Evolutionary conservation across 192 early-diverging fungal species (phyloP).

Genomic region (Coemansia sp.): DNA sequence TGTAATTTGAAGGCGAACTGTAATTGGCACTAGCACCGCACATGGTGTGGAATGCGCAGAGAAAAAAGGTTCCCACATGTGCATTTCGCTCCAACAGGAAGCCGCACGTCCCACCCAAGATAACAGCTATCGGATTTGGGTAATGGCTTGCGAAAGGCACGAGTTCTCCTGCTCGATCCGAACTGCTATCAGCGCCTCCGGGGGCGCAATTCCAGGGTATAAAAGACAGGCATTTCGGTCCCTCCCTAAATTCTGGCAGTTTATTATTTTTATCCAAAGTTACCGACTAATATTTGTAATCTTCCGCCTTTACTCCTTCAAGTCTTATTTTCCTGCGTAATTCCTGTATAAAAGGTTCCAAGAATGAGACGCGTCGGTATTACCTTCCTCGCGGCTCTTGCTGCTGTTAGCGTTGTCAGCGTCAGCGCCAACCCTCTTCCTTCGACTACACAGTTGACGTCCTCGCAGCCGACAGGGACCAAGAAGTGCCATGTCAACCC

Average conservation of each 20-base stretch:
- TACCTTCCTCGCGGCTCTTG: constrained; percentile 32
- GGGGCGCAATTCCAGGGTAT: not conserved
- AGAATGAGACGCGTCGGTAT: constrained; percentile 30
- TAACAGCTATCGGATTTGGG: too few species aligned
- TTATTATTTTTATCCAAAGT: not conserved
- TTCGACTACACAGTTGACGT: constrained; percentile 1
- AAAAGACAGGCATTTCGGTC: not conserved
- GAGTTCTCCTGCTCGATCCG: not conserved
- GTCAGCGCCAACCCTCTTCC: constrained; percentile 33
- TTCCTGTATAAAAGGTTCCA: not conserved
- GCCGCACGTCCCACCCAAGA: not conserved
- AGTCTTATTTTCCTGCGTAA: not conserved
- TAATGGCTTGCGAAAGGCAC: too few species aligned
- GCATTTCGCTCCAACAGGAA: not conserved
- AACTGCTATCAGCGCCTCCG: not conserved
- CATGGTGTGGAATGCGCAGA: constrained; percentile 1
- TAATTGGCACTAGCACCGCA: not conserved
- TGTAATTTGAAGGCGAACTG: not conserved
- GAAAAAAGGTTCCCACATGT: not conserved
- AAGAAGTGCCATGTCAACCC: constrained; percentile 20
- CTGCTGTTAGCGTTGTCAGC: constrained; percentile 20
- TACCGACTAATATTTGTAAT: not conserved
- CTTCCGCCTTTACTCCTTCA: not conserved
- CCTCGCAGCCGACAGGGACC: constrained; percentile 2
- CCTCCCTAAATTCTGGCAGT: not conserved